Conservation (phyloP, 2,329 filamentous ascomycete genomes). For the Spiromastix sp. region DNA sequence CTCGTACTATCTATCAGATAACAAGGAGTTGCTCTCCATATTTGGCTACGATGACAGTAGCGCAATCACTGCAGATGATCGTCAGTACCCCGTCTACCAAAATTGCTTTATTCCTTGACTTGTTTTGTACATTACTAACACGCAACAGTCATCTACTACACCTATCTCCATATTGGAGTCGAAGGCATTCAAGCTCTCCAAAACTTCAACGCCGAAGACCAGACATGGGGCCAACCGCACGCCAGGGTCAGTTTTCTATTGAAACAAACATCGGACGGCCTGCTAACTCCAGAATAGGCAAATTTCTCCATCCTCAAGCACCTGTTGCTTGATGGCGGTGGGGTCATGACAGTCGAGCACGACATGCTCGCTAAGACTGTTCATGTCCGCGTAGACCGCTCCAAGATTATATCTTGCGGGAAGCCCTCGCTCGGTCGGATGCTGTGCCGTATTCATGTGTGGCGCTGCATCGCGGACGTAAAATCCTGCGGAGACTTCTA, state of each 20-base stretch:
- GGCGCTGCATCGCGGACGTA: slow-evolving; percentile 52
- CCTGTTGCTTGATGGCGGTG: slow-evolving; percentile 44
- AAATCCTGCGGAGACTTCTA: slow-evolving; percentile 45
- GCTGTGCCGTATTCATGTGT: slow-evolving; percentile 50
- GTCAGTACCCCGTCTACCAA: slow-evolving; percentile 16
- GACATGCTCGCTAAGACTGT: slow-evolving; percentile 37
- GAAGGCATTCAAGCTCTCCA: slow-evolving; percentile 31
- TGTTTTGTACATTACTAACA: no score
- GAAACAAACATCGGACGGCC: not conserved
- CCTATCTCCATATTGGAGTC: slow-evolving; percentile 34
- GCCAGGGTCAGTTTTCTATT: slow-evolving; percentile 20
- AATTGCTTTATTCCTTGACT: not conserved
- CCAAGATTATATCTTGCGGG: slow-evolving; percentile 46
- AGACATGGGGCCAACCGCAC: slow-evolving; percentile 39
- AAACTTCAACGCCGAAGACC: slow-evolving; percentile 27
- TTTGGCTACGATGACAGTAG: slow-evolving; percentile 31
- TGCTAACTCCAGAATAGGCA: slow-evolving; percentile 39
- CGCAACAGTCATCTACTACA: slow-evolving; percentile 27
- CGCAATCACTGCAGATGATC: slow-evolving; percentile 29
- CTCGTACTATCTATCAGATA: slow-evolving; percentile 34
- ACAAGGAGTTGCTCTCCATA: slow-evolving; percentile 32
- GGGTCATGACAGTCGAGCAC: slow-evolving; percentile 43
- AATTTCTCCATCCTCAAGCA: slow-evolving; percentile 52
- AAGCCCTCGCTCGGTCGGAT: slow-evolving; percentile 49
- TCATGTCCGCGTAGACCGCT: slow-evolving; percentile 46